Conservation (phyloP, 2,329 filamentous ascomycete species). For the Cordyceps tenuipes region DNA sequence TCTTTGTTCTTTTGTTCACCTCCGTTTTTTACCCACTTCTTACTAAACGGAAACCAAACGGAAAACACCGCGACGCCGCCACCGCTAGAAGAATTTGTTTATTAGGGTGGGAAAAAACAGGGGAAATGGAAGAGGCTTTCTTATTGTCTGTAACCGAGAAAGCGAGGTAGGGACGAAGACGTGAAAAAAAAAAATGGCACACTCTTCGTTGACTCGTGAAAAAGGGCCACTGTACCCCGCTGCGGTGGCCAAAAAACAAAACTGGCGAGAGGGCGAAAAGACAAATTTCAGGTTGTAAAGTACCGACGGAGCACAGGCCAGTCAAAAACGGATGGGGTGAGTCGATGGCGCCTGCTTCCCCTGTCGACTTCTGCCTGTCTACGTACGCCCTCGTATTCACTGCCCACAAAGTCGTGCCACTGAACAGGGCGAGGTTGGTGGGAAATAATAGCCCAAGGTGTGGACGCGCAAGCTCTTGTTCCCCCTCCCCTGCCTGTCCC, state of each 20-base stretch:
- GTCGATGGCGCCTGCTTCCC: too few species aligned
- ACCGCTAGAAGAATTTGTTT: not conserved
- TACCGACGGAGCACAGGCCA: too few species aligned
- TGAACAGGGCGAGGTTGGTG: too few species aligned
- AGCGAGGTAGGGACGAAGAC: too few species aligned
- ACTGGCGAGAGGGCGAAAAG: not conserved
- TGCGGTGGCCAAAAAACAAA: not conserved
- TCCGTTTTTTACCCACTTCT: not conserved
- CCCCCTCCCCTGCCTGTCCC: not conserved
- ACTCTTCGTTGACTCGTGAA: not conserved
- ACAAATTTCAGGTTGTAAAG: not conserved
- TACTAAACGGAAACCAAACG: not conserved
- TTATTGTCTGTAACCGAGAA: too few species aligned
- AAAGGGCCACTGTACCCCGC: not conserved
- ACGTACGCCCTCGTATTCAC: not conserved
- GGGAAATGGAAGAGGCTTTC: too few species aligned
- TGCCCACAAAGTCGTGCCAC: not conserved
- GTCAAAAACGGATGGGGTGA: too few species aligned
- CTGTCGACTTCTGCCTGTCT: too few species aligned
- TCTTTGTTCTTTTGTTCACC: not conserved
- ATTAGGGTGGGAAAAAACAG: too few species aligned
- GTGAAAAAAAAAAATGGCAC: too few species aligned
- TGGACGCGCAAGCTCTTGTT: not conserved
- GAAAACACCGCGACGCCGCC: not conserved
- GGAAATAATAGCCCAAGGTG: not conserved